Conservation (phyloP, 345 rosid genomes). For the Streptanthus diversifolius region DNA sequence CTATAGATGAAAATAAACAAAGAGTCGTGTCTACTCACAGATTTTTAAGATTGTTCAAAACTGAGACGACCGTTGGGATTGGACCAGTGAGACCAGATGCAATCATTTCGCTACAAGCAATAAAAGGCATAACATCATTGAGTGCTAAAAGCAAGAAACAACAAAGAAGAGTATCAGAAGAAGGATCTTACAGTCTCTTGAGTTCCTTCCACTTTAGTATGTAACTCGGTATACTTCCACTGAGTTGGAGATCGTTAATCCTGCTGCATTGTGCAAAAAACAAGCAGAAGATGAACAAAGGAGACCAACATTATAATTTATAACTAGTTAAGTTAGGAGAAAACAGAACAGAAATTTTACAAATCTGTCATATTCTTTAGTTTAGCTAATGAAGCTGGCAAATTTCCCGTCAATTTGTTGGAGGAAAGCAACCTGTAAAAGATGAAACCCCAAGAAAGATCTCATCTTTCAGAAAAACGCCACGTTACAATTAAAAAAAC, state of each 20-base stretch:
- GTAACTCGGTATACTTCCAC: constrained; percentile 49
- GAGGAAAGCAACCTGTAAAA: constrained; percentile 54
- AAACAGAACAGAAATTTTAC: constrained; percentile 34
- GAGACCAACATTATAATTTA: neutral
- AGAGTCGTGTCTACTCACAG: constrained; percentile 44
- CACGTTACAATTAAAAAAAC: neutral
- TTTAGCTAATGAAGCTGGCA: constrained; percentile 41
- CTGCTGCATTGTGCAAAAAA: constrained; percentile 45
- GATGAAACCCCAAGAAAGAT: neutral
- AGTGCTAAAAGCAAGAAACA: neutral
- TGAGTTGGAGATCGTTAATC: constrained; percentile 60
- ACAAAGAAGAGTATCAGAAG: neutral
- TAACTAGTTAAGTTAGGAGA: neutral
- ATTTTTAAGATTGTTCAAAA: constrained; percentile 29
- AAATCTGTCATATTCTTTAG: constrained; percentile 48
- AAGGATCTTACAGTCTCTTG: constrained; percentile 44
- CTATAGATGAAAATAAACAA: constrained; percentile 9
- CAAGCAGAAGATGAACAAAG: constrained; percentile 21
- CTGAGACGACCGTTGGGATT: constrained; percentile 45
- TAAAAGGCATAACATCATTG: neutral
- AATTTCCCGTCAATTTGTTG: constrained; percentile 49
- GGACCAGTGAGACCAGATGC: constrained; percentile 61
- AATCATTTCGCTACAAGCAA: constrained; percentile 48
- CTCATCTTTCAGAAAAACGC: constrained; percentile 3
- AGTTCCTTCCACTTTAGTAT: constrained; percentile 49